Conservation (phyloP, 441 rosid species). For the Gossypium aridum region DNA sequence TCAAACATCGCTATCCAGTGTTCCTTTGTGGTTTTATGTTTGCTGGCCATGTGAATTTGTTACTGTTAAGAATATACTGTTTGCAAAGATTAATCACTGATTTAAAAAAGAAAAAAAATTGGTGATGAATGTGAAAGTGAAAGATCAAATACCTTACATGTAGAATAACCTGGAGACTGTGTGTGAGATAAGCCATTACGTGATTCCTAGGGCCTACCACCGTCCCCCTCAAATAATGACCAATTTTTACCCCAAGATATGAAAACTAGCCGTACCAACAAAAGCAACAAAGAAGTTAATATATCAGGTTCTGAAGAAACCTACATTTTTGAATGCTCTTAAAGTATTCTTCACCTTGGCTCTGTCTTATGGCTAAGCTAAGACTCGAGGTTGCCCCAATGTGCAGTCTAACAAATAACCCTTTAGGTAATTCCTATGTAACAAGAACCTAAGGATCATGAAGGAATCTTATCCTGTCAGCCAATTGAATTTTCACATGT, state of each 20-base stretch:
- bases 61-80: neutral
- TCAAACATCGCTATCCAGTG: slow-evolving; percentile 1
- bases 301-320: neutral
- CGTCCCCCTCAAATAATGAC: neutral
- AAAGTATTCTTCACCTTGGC: neutral
- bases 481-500: neutral
- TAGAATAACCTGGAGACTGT: neutral
- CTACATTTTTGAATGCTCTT: neutral
- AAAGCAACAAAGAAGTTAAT: neutral
- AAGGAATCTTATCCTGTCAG: neutral
- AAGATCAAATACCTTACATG: neutral
- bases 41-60: slow-evolving; percentile 6
- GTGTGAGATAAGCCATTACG: neutral
- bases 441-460: too few relatives aligned
- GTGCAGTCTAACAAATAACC: too few relatives aligned
- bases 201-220: slow-evolving; percentile 2
- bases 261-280: neutral
- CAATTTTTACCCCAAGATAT: too few relatives aligned
- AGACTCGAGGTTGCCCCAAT: neutral
- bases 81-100: neutral
- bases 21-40: neutral
- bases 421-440: too few relatives aligned
- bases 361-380: neutral
- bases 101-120: neutral
- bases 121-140: neutral